Base-by-base conservation (phyloP, 176 grass and related monocot species). In the Oryza glumipatula region DNA sequence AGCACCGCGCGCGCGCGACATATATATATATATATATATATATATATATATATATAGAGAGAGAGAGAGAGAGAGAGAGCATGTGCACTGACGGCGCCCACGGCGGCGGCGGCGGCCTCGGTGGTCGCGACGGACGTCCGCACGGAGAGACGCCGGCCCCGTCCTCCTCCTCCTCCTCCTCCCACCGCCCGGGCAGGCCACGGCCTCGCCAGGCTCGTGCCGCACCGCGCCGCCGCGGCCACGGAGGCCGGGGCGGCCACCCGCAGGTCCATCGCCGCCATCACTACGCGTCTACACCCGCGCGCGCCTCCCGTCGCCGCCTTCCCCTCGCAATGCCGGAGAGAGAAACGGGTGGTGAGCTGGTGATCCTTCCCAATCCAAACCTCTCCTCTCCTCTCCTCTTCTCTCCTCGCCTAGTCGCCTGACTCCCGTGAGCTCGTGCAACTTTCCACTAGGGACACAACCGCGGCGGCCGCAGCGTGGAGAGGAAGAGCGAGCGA, bases 91-190 rank as follows among this genome's bases (percentile, higher is more conserved):
- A 93, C 86, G 4, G 82, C 80, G 33, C 43, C 83, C 61, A 69
- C 76, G 26, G 79, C 47, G 14, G 77, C 30, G 30, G 30, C 9
- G 79, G 90, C 69, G 49, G 88, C 79, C 47, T 85, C 83, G 24
- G 90, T 89, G 51, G 88, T 93, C 2, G 76, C 88, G 39, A 91
- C 83, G 30, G 90, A 90, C 86, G 82, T 82, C 79, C 86, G 86
- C 76, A 95, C 82, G 11, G 68, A 84, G 4, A 84, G 54, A 15
- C 83, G 28, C 14, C 75, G 46, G 6, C 78, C 24, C 15, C 77
- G 5, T n/a, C 54, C 54, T 58, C 17, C 14, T 52, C 51, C 51
- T 54, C 28, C 60, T 26, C 26, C 26, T 26, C 26, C 26, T 26
- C 26, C 46, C 28, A 24, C 17, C 72, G n/a, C 23, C 77, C 87